Percentiles rank a stretch among this genome's conserved stretches.
Conservation (phyloP, 2,329 filamentous ascomycete species). For the Hirsutella thompsonii region DNA sequence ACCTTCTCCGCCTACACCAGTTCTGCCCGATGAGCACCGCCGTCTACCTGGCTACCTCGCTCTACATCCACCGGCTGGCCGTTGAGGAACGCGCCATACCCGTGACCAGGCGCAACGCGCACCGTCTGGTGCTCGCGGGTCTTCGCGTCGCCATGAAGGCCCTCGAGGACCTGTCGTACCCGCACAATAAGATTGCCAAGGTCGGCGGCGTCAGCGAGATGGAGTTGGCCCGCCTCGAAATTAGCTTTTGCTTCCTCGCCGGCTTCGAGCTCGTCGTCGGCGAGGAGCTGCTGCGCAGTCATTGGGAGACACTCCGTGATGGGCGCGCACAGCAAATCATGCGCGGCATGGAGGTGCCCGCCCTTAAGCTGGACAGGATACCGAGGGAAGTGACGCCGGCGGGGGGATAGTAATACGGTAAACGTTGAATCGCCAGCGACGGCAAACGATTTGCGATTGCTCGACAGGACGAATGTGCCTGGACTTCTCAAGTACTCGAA, state of each 20-base stretch:
- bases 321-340: conserved; percentile 14
- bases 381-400: conserved; percentile 5
- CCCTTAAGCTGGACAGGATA: conserved; percentile 12
- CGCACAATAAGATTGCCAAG: conserved; percentile 69
- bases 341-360: conserved; percentile 14
- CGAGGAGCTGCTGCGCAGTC: conserved; percentile 17
- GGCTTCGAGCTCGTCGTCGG: conserved; percentile 63
- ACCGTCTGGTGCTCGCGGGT: conserved; percentile 73
- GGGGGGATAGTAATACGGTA: too few species aligned
- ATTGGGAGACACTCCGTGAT: conserved; percentile 19
- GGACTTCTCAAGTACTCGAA: too few species aligned
- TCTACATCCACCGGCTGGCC: conserved; percentile 76
- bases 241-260: conserved; percentile 78
- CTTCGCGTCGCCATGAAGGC: conserved; percentile 87
- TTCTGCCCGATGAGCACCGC: conserved; percentile 91
- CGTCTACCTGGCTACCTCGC: conserved; percentile 79
- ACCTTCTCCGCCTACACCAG: conserved; percentile 73
- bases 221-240: conserved; percentile 75
- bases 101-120: conserved; percentile 73
- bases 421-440: too few species aligned
- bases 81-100: conserved; percentile 66
- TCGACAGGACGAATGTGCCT: too few species aligned
- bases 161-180: conserved; percentile 82
- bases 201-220: conserved; percentile 77
- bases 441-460: too few species aligned